Percentiles rank a stretch among this genome's conserved stretches.
Conservation (phyloP, 2,329 filamentous ascomycete species). For the Bipolaris sorokiniana region DNA sequence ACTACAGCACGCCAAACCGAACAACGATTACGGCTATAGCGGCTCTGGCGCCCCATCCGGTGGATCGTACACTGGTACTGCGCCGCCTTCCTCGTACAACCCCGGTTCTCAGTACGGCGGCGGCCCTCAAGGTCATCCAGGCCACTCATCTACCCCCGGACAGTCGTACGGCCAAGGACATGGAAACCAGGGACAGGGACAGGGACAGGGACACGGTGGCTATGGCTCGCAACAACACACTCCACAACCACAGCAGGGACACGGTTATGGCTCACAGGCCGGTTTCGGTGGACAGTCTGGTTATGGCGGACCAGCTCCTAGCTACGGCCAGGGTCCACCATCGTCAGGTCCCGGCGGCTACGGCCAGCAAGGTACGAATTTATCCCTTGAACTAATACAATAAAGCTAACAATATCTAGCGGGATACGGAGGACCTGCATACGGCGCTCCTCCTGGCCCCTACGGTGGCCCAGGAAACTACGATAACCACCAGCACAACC, state of each 20-base stretch:
- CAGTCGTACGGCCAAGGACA: constrained; percentile 26
- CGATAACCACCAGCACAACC: constrained; percentile 42
- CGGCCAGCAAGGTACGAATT: constrained; percentile 30
- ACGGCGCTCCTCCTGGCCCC: constrained; percentile 24
- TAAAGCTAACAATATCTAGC: constrained; percentile 22
- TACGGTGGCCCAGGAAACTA: constrained; percentile 41
- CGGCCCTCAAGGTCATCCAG: constrained; percentile 28
- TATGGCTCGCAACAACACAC: constrained; percentile 21
- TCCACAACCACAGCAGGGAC: constrained; percentile 15
- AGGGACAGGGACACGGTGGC: constrained; percentile 17
- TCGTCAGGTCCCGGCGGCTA: constrained; percentile 27
- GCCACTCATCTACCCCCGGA: constrained; percentile 26
- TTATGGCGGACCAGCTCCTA: constrained; percentile 18
- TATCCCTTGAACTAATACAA: neutral
- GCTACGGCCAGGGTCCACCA: constrained; percentile 14
- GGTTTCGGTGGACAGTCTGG: constrained; percentile 33
- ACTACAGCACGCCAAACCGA: constrained; percentile 44
- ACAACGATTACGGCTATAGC: constrained; percentile 63
- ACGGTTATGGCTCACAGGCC: constrained; percentile 31
- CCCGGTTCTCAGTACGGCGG: constrained; percentile 38
- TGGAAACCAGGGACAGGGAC: neutral
- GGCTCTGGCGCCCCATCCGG: constrained; percentile 56
- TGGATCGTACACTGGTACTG: constrained; percentile 66
- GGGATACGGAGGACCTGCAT: constrained; percentile 42
- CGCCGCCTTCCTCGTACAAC: constrained; percentile 68